phyloP scores from a whole-genome alignment of 495 filamentous ascomycete genomes.

The Cairneyella variabilis region DNA sequence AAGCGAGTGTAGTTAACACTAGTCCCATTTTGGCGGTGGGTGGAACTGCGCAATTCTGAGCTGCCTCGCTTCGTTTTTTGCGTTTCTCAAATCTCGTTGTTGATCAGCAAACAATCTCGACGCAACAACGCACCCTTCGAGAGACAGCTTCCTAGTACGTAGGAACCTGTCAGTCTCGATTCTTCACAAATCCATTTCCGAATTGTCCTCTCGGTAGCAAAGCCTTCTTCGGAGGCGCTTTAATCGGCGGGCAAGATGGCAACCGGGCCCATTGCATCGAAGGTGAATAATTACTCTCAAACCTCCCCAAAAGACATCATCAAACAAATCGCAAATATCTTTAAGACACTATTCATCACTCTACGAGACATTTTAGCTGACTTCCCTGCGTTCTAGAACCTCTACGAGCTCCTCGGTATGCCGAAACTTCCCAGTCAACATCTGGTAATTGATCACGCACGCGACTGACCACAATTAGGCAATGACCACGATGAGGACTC shows the following conservation, averaged over 20 bases:
- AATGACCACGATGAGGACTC: conserved; percentile 89
- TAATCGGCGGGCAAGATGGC: conserved; percentile 53
- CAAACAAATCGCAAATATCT: background rate
- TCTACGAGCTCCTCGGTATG: conserved; percentile 85
- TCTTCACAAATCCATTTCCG: conserved; percentile 7
- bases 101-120: conserved; percentile 3
- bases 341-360: conserved; percentile 1
- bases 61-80: too few relatives aligned
- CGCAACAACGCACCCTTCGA: conserved; percentile 14
- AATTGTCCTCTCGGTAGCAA: conserved; percentile 31
- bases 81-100: background rate
- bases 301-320: conserved; percentile 3
- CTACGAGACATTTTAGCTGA: conserved; percentile 24
- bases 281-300: conserved; percentile 40
- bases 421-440: conserved; percentile 34
- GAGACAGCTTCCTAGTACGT: conserved; percentile 30
- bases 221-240: conserved; percentile 46
- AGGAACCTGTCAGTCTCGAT: conserved; percentile 32
- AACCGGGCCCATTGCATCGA: conserved; percentile 52
- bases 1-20: too few relatives aligned
- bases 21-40: too few relatives aligned
- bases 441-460: conserved; percentile 24
- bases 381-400: conserved; percentile 57
- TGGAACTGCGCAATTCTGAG: too few relatives aligned
- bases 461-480: conserved; percentile 46